These are phyloP conservation scores for Blastomyces silverae DNA, from an alignment of 2,329 filamentous ascomycete genomes.

Conservation along the genomic window DNA sequence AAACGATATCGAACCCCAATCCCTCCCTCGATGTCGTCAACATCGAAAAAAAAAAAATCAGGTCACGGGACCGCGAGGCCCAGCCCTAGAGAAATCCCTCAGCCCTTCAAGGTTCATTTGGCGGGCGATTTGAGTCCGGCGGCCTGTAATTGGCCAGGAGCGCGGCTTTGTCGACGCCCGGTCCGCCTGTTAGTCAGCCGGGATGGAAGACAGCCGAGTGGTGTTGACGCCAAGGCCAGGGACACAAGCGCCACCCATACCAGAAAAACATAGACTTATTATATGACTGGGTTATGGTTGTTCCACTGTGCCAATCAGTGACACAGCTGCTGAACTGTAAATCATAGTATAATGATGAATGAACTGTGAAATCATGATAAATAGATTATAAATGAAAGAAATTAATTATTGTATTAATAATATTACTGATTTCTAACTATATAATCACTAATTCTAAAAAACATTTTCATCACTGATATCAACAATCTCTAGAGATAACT, in stretches of 20 bases:
- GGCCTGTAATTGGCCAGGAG: neutral
- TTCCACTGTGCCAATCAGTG: no score
- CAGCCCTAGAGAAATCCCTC: neutral
- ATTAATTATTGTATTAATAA: no score
- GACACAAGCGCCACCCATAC: neutral
- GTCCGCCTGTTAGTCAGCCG: neutral
- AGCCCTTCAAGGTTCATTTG: no score
- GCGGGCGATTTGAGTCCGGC: neutral
- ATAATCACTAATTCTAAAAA: no score
- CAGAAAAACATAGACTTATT: no score
- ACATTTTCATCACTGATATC: no score
- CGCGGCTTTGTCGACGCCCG: neutral
- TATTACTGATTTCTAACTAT: fast-evolving
- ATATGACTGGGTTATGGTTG: no score
- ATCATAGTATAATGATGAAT: no score
- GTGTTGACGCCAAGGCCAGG: neutral
- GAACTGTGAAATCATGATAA: no score
- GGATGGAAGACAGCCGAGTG: neutral
- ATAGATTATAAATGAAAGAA: no score
- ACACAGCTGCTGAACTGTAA: no score
- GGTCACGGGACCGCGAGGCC: neutral
- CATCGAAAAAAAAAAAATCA: neutral
- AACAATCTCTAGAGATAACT: no score
- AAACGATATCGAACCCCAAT: neutral
- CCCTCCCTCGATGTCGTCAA: neutral